Evolutionary conservation across 495 filamentous ascomycete species (phyloP).

Genomic region (Lepidopterella palustris): DNA sequence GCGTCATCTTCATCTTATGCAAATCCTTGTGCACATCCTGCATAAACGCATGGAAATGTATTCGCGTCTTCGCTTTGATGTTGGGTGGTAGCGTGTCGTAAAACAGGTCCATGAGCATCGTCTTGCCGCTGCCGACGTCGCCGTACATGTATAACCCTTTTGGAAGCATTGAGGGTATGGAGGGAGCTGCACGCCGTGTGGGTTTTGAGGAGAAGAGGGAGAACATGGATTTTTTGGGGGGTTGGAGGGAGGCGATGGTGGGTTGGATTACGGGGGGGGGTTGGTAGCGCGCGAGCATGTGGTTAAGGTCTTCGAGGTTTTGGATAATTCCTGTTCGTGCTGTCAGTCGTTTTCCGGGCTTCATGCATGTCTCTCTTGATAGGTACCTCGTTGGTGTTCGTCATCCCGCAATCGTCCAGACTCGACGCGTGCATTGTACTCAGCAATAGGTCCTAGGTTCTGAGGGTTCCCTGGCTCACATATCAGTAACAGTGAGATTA

Average conservation of each 20-base stretch:
- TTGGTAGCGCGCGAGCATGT: conserved; percentile 68
- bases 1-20: conserved; percentile 79
- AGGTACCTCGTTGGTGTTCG: conserved; percentile 80
- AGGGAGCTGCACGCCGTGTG: conserved; percentile 32
- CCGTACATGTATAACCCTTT: conserved; percentile 93
- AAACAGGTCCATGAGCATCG: conserved; percentile 99
- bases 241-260: conserved; percentile 61
- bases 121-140: conserved; percentile 96
- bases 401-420: conserved; percentile 72
- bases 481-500: background rate
- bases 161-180: conserved; percentile 66
- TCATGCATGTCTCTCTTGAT: too few species aligned
- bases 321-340: conserved; percentile 75
- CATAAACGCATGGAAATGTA: conserved; percentile 99
- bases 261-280: conserved; percentile 71
- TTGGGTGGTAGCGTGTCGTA: conserved; percentile 83
- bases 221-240: conserved; percentile 58
- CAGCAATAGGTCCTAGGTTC: conserved; percentile 61
- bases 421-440: conserved; percentile 77
- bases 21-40: conserved; percentile 92
- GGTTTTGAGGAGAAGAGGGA: conserved; percentile 55
- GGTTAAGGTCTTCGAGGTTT: conserved; percentile 79
- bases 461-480: conserved; percentile 1
- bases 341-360: too few species aligned
- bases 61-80: conserved; percentile 80